phyloP scores from a whole-genome alignment of 116 monocot genomes.

The Zostera marina region DNA sequence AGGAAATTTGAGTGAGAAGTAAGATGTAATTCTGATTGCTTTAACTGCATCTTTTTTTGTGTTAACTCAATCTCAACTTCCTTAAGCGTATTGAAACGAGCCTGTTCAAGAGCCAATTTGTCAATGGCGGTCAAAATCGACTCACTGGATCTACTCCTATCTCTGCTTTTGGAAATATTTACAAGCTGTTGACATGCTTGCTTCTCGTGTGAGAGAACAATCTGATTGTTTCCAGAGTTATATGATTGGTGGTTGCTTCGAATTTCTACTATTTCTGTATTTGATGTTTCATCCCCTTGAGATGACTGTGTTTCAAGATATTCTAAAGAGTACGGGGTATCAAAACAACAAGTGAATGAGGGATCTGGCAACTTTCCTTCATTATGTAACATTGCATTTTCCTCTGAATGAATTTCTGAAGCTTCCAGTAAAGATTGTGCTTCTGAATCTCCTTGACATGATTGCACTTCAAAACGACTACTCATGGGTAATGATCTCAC shows the following conservation, averaged over 20 bases:
- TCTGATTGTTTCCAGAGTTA: constrained; percentile 21
- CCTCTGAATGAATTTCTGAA: neutral
- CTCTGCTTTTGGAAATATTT: constrained; percentile 11
- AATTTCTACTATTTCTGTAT: constrained; percentile 2
- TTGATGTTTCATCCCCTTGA: neutral
- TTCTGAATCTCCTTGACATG: neutral
- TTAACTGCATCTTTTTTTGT: constrained; percentile 53
- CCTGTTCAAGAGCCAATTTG: constrained; percentile 65
- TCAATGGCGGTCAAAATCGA: constrained; percentile 40
- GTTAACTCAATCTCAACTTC: constrained; percentile 56
- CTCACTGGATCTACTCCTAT: constrained; percentile 12
- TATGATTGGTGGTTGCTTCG: constrained; percentile 6
- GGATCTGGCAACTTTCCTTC: constrained; percentile 2
- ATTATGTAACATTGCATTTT: neutral
- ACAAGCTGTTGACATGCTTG: constrained; percentile 25
- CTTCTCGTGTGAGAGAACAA: constrained; percentile 30
- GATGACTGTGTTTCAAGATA: constrained; percentile 2
- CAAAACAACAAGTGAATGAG: constrained; percentile 4
- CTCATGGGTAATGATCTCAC: neutral
- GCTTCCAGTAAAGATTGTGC: neutral
- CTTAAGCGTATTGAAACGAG: constrained; percentile 82
- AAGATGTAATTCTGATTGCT: constrained; percentile 49
- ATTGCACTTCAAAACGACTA: constrained; percentile 3
- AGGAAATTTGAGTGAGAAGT: constrained; percentile 50
- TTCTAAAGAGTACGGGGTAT: constrained; percentile 1